Evolutionary conservation across 352 stramenopile genomes (phyloP).

Genomic region (Globisporangium middletonii): DNA sequence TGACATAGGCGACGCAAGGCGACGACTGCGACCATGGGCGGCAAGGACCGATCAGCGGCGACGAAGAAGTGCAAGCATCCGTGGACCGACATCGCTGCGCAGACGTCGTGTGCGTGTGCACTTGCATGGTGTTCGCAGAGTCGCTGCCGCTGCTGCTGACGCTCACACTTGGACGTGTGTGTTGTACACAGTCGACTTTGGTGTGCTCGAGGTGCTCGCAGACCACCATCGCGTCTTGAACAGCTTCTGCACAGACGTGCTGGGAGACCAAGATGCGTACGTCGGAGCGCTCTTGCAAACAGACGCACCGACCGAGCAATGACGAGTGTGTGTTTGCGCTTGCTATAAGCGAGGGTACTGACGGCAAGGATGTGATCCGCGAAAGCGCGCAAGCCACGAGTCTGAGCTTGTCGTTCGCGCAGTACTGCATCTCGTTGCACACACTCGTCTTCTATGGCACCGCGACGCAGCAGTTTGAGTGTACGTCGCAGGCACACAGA

Average conservation of each 20-base stretch:
- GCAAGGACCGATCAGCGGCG: slow-evolving; percentile 19
- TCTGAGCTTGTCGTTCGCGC: slow-evolving; percentile 38
- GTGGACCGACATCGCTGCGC: slow-evolving; percentile 26
- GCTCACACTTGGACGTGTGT: too few relatives aligned
- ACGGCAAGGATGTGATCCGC: not conserved
- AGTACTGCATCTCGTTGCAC: slow-evolving; percentile 41
- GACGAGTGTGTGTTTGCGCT: too few relatives aligned
- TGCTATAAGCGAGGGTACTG: not conserved
- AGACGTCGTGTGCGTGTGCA: slow-evolving; percentile 27
- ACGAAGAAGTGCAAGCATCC: slow-evolving; percentile 25
- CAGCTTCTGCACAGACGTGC: slow-evolving; percentile 30
- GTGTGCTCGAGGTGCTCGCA: slow-evolving; percentile 30
- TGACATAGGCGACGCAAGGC: not conserved
- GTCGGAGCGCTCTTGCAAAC: not conserved
- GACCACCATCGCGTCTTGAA: slow-evolving; percentile 37
- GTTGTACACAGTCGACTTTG: slow-evolving; percentile 23
- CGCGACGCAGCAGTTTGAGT: slow-evolving; percentile 45
- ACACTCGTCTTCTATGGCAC: slow-evolving; percentile 41
- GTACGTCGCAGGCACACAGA: slow-evolving; percentile 17
- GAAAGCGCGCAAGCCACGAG: not conserved
- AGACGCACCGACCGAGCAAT: not conserved
- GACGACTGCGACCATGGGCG: not conserved
- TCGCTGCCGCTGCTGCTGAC: not conserved
- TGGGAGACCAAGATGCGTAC: not conserved
- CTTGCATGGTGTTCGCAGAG: not conserved